Conservation (phyloP, 2,329 filamentous ascomycete genomes). For the Blastomyces emzantsi region DNA sequence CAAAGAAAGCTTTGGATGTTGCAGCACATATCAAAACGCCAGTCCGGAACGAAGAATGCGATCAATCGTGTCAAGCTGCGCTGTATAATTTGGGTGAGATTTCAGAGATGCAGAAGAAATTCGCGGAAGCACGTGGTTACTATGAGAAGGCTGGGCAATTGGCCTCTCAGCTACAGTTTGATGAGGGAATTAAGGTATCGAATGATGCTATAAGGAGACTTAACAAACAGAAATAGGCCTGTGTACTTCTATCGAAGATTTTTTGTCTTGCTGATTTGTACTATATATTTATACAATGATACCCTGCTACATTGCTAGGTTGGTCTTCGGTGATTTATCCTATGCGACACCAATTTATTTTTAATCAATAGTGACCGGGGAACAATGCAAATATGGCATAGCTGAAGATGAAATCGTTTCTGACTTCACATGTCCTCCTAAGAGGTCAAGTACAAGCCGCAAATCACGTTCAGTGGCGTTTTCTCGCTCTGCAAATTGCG, state of each 20-base stretch:
- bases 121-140: conserved; percentile 54
- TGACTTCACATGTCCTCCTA: not conserved
- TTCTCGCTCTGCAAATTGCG: conserved; percentile 19
- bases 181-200: conserved; percentile 26
- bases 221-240: conserved; percentile 12
- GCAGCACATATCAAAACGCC: conserved; percentile 57
- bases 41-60: conserved; percentile 66
- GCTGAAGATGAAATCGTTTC: no score
- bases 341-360: no score
- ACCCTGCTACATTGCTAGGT: not conserved
- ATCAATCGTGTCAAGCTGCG: conserved; percentile 70
- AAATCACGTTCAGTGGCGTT: conserved; percentile 17
- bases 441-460: not conserved
- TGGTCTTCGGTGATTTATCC: not conserved
- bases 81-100: conserved; percentile 84
- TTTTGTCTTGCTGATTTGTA: not conserved
- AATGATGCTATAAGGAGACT: conserved; percentile 27
- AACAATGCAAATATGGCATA: no score
- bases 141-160: conserved; percentile 61
- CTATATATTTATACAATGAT: conserved; percentile 1
- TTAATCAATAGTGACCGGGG: no score
- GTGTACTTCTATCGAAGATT: not conserved
- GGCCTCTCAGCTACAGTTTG: conserved; percentile 37
- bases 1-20: conserved; percentile 62
- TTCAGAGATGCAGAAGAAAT: conserved; percentile 61